phyloP scores from a whole-genome alignment of 164 flowering plant genomes.

The Dillenia turbinata region DNA sequence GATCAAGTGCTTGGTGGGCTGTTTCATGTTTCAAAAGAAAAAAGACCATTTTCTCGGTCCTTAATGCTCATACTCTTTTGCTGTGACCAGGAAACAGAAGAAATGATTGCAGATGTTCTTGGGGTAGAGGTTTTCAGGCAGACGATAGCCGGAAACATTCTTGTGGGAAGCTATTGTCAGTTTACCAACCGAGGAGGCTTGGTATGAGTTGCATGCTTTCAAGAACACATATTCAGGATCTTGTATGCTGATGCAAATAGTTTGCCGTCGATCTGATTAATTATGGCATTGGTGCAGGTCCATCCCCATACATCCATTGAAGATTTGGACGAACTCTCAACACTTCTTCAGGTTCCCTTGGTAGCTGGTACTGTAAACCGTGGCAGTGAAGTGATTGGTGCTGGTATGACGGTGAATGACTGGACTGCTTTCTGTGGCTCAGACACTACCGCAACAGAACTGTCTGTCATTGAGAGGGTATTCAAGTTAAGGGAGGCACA shows the following conservation, averaged over 20 bases:
- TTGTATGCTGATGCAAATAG: too few relatives aligned
- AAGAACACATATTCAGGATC: too few relatives aligned
- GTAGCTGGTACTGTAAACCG: conserved; percentile 95
- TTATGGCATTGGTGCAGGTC: conserved; percentile 44
- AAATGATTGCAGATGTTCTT: conserved; percentile 88
- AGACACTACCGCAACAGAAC: conserved; percentile 93
- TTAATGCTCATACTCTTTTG: neutral
- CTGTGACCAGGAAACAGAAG: conserved; percentile 72
- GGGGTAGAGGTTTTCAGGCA: conserved; percentile 94
- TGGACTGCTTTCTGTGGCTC: conserved; percentile 96
- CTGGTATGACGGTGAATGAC: conserved; percentile 85
- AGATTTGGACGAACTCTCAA: conserved; percentile 91
- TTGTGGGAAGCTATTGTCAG: conserved; percentile 88
- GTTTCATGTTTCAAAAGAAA: too few relatives aligned
- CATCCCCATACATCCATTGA: conserved; percentile 95
- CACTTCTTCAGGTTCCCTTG: conserved; percentile 92
- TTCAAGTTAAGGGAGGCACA: conserved; percentile 89
- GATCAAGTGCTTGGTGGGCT: too few relatives aligned
- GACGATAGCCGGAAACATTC: conserved; percentile 90
- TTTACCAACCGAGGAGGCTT: conserved; percentile 84
- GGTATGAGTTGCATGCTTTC: conserved; percentile 38
- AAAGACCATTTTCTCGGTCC: too few relatives aligned
- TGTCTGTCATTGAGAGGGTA: conserved; percentile 85
- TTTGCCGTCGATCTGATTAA: too few relatives aligned
- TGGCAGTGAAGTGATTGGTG: conserved; percentile 85